These are phyloP conservation scores for Phytophthora macrochlamydospora DNA, from an alignment of 352 stramenopile species.

Conservation along the genomic window DNA sequence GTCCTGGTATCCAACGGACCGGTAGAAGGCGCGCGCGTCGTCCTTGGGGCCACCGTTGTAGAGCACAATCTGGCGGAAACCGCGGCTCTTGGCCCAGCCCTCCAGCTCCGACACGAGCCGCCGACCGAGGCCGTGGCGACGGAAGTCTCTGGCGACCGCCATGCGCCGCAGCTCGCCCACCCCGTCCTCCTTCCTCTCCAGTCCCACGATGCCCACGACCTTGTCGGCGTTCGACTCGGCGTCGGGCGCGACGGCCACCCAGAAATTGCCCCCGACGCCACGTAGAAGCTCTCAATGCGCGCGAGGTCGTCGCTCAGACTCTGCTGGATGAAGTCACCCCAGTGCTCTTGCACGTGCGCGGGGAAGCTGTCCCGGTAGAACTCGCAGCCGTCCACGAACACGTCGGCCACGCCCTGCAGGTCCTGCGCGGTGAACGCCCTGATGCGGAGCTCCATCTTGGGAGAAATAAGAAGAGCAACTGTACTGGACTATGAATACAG, in stretches of 20 bases:
- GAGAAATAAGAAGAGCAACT: no score
- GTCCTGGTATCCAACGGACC: slow-evolving; percentile 35
- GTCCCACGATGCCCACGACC: slow-evolving; percentile 46
- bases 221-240: slow-evolving; percentile 4
- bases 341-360: slow-evolving; percentile 23
- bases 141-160: slow-evolving; percentile 41
- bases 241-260: slow-evolving; percentile 32
- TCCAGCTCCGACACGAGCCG: slow-evolving; percentile 46
- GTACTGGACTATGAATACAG: no score
- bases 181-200: slow-evolving; percentile 38
- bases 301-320: slow-evolving; percentile 35
- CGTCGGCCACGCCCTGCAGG: slow-evolving; percentile 21
- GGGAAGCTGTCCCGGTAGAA: slow-evolving; percentile 27
- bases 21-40: slow-evolving; percentile 43
- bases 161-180: slow-evolving; percentile 53
- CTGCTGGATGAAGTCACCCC: slow-evolving; percentile 34
- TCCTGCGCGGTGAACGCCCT: slow-evolving; percentile 23
- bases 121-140: slow-evolving; percentile 43
- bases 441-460: slow-evolving; percentile 6
- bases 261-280: slow-evolving; percentile 49
- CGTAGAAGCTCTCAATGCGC: slow-evolving; percentile 34
- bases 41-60: slow-evolving; percentile 44
- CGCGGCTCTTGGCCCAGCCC: slow-evolving; percentile 37
- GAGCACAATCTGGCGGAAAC: slow-evolving; percentile 37
- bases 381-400: slow-evolving; percentile 33